Evolutionary conservation across 1,284 basidiomycete genomes (phyloP).

Genomic region (Trichosporon coremiiforme): DNA sequence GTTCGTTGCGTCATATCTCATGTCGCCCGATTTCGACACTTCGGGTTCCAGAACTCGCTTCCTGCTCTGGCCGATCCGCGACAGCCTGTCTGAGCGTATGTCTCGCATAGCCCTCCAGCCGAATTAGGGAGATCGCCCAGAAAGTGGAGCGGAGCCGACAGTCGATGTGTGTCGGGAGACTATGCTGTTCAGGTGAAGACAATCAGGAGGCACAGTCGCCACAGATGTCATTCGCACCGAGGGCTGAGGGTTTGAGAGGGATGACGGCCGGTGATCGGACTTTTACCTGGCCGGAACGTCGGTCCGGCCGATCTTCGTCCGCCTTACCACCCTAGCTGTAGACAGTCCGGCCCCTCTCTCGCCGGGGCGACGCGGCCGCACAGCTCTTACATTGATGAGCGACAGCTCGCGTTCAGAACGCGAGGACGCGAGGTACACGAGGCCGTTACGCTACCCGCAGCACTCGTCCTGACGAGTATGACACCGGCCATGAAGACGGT

Average conservation of each 20-base stretch:
- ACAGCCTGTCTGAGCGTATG: too few species aligned
- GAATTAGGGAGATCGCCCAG: neutral
- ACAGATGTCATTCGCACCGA: neutral
- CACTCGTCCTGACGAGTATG: too few species aligned
- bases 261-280: neutral
- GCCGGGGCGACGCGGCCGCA: constrained; percentile 6
- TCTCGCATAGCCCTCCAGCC: neutral
- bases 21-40: too few species aligned
- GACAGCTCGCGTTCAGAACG: too few species aligned
- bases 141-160: neutral
- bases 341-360: too few species aligned
- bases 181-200: too few species aligned
- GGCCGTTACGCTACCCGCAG: too few species aligned
- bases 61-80: too few species aligned
- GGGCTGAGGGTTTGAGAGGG: neutral
- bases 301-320: constrained; percentile 12
- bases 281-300: neutral
- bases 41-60: too few species aligned
- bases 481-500: too few species aligned
- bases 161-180: neutral
- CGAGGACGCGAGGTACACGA: too few species aligned
- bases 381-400: neutral
- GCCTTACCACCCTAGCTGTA: neutral
- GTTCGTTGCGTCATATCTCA: too few species aligned
- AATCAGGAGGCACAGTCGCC: neutral